Evolutionary conservation across 257 asterid species (phyloP).

Genomic region (Asclepias syriaca): DNA sequence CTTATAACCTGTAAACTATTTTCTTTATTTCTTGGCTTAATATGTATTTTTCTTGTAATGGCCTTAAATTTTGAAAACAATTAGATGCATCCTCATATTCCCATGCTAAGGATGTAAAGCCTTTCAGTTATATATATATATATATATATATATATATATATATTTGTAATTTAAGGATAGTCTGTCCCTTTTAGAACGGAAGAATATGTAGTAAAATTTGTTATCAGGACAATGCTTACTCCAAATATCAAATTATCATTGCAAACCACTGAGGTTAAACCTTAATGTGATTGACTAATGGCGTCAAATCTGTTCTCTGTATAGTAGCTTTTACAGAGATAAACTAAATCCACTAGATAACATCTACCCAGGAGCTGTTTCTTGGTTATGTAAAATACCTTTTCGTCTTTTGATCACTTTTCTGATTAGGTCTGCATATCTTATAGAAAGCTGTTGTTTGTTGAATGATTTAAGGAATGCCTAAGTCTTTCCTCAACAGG

Average conservation of each 20-base stretch:
- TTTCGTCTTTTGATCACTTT: not conserved
- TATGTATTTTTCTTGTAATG: not conserved
- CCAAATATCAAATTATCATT: not conserved
- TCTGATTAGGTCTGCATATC: not conserved
- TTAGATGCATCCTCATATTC: not conserved
- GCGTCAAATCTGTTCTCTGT: not conserved
- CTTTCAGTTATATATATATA: not conserved
- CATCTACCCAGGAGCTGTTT: not conserved
- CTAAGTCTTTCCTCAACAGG: slow-evolving; percentile 43
- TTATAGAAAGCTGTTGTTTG: not conserved
- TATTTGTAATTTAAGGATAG: not conserved
- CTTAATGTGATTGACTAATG: not conserved
- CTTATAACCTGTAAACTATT: not conserved
- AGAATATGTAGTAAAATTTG: not conserved
- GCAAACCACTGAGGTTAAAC: not conserved
- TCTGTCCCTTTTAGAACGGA: not conserved
- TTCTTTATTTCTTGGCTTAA: not conserved
- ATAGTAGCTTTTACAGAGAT: not conserved
- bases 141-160: not conserved
- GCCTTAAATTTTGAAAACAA: not conserved
- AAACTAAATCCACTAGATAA: not conserved
- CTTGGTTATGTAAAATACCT: not conserved
- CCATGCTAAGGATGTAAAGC: not conserved
- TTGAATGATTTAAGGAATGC: not conserved
- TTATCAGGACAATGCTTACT: not conserved